Base-by-base conservation (phyloP, 192 early-diverging fungal genomes). In the Phycomyces nitens region DNA sequence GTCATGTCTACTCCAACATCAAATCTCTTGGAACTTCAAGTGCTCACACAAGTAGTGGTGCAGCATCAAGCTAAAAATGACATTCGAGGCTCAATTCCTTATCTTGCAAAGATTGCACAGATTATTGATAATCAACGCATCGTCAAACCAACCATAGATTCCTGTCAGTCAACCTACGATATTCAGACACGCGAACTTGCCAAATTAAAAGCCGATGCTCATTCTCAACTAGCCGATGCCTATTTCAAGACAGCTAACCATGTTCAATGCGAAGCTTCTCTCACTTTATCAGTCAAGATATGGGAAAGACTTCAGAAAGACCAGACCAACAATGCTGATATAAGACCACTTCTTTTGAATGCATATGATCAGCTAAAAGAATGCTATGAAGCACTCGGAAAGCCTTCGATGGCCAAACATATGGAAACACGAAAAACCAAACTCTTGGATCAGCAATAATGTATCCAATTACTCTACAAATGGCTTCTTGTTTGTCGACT, bases 101-200 rank as follows among this genome's bases (percentile, higher is more conserved):
- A 61, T 44, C 42, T 69, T 1, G 57, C 68, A 12, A 69, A 69
- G 12, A 56, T 69, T 11, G 61, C 52, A 6, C 68, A 69, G 15
- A 53, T 62, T 22, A n/a, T 69, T 23, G 60, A 69, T 14, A 68
- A 68, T 20, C 66, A 68, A 18, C n/a, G 20, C 3, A 42, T 64
- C 14, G 23, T 16, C 16, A 53, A 63, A 41, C 38, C 34, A 15
- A 53, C 8, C 14, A 18, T n/a, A 38, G 26, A 34, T 2, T n/a
- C 59, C 6, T 24, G 21, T 24, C 47, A 18, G 16, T 16, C 59
- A 10, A 23, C 27, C 26, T 63, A 63, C 11, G 22, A 43, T 14
- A 21, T 24, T 8, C 62, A 63, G 6, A 4, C 26, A 26, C 29
- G 50, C 18, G 27, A 54, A 21, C 54, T 61, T 4, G 14, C 7